Evolutionary conservation across 352 stramenopile genomes (phyloP), one percentile per base, ranked within the genome.

Genomic region (Phytophthora uliginosa): DNA sequence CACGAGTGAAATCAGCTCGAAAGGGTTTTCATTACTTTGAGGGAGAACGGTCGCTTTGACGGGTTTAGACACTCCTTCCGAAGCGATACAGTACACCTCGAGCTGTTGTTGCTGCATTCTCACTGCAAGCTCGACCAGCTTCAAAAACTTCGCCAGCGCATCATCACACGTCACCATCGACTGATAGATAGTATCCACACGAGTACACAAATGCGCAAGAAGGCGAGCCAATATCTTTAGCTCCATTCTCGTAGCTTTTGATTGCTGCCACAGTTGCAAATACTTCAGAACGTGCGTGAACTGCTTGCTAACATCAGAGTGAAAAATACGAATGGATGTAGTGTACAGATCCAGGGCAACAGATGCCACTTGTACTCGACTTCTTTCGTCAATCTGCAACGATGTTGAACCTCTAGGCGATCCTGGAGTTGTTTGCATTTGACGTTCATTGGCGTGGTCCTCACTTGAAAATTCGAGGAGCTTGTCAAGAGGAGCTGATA

Each of bases 281-380:
- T 85, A 81, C 40, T 74, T 78, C 1, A 89, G 68, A 56, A 83
- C 69, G 50, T 82, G 70, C 2, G 67, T 64, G 36, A 89, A 73
- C 10, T 89, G 82, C 20, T 89, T 76, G 26, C 55, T 73, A 22
- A 88, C 73, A n/a, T 88, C 68, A 8, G 80, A 74, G 34, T 89
- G 73, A 31, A 85, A 85, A 55, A 88, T 77, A 34, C 71, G 76
- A 62, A 80, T 88, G 9, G 80, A 88, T 17, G 80, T 85, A 7
- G 78, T 84, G 58, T 89, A 85, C 34, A 89, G 48, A 74, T 89
- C 80, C 48, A 89, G 45, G 6, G 79, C 76, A 38, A 72, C 76
- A 1, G 81, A 83, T 36, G 74, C 72, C 17, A 87, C 57, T 50
- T 66, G 66, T 4, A 69, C 26, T 50, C 45, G 59, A 38, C 40